Percentiles rank a stretch among this genome's conserved stretches.
Evolutionary conservation across 345 rosid genomes (phyloP).

Genomic region (Eutrema yunnanense): DNA sequence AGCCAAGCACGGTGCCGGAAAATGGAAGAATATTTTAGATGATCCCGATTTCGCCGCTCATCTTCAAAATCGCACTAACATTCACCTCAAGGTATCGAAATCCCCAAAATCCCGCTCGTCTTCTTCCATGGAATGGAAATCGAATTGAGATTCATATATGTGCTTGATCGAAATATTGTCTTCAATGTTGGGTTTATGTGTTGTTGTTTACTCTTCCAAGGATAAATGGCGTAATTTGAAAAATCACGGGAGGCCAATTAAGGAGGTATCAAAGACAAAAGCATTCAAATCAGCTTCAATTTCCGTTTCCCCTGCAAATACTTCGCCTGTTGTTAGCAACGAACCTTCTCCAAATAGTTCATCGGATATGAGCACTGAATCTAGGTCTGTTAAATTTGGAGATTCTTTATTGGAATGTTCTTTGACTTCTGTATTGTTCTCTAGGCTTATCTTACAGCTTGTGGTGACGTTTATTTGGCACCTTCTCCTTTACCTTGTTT

Average conservation of each 20-base stretch:
- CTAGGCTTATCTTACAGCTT: neutral
- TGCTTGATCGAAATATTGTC: neutral
- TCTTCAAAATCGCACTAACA: conserved; percentile 60
- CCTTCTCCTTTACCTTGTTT: neutral
- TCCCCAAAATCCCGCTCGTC: neutral
- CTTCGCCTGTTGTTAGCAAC: neutral
- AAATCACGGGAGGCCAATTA: conserved; percentile 36
- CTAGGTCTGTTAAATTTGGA: neutral
- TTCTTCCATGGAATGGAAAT: neutral
- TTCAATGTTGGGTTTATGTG: neutral
- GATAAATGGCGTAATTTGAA: conserved; percentile 77
- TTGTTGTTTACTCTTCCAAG: conserved; percentile 20
- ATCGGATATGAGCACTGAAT: neutral
- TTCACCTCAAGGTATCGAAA: conserved; percentile 66
- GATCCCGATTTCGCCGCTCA: conserved; percentile 60
- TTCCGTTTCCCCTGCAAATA: neutral
- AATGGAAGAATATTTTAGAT: conserved; percentile 59
- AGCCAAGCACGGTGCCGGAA: conserved; percentile 66
- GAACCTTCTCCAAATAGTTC: neutral
- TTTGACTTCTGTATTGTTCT: neutral
- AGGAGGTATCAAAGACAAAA: conserved; percentile 31
- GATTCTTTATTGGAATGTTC: neutral
- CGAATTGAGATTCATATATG: neutral
- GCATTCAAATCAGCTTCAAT: conserved; percentile 28
- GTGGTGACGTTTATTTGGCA: neutral